These are phyloP conservation scores for Fusarium neocosmosporiellum DNA, from an alignment of 2,329 filamentous ascomycete species.

Conservation along the genomic window DNA sequence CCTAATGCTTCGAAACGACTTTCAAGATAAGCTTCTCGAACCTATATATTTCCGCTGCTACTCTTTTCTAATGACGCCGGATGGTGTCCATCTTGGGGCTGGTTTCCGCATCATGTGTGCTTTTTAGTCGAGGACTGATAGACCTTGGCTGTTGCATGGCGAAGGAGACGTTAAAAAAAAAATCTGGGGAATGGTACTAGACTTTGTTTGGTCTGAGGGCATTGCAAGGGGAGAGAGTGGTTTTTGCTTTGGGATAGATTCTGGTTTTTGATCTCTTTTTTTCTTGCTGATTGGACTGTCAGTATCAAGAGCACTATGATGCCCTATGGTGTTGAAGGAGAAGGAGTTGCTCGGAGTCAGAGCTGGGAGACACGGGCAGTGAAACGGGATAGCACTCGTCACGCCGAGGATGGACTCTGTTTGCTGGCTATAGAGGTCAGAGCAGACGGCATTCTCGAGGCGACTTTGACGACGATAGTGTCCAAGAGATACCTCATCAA, in stretches of 20 bases:
- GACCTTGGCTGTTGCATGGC: conserved; percentile 32
- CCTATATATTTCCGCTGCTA: conserved; percentile 43
- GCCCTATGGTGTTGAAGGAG: conserved; percentile 8
- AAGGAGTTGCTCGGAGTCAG: conserved; percentile 3
- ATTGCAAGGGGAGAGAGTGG: conserved; percentile 24
- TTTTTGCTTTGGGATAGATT: conserved; percentile 34
- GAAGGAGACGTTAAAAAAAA: conserved; percentile 32
- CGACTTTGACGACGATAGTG: conserved; percentile 1
- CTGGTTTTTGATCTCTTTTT: conserved; percentile 16
- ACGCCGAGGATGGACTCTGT: not conserved
- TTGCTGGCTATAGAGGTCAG: not conserved
- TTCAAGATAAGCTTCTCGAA: conserved; percentile 42
- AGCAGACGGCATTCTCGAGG: not conserved
- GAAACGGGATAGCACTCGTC: not conserved
- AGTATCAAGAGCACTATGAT: not conserved
- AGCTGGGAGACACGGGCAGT: not conserved
- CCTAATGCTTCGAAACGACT: conserved; percentile 41
- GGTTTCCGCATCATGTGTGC: conserved; percentile 33
- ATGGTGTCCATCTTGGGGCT: conserved; percentile 33
- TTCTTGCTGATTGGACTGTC: conserved; percentile 5
- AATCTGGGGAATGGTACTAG: conserved; percentile 32
- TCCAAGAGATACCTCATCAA: conserved; percentile 17
- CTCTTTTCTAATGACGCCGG: conserved; percentile 42
- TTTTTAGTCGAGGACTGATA: conserved; percentile 9
- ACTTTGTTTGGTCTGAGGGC: conserved; percentile 23